Conservation (phyloP, 306 rosid genomes). For the Cicer pinnatifidum region DNA sequence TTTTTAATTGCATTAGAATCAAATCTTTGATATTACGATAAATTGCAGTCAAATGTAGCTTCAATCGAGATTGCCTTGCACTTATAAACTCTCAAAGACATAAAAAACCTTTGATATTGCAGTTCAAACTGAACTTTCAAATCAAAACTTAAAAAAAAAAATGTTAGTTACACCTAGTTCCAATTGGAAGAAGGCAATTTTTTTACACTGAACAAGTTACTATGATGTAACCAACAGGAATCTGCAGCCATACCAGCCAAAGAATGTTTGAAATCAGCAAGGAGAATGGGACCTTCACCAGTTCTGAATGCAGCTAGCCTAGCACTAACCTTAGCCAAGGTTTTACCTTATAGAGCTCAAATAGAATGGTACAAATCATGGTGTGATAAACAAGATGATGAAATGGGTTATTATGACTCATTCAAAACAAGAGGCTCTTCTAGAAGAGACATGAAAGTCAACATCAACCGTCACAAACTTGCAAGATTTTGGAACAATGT, state of each 20-base stretch:
- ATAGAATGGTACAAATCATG: constrained; percentile 76
- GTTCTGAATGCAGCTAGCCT: constrained; percentile 60
- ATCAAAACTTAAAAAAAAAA: no score
- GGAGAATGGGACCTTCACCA: constrained; percentile 68
- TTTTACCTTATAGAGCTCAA: constrained; percentile 71
- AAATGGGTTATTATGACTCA: constrained; percentile 75
- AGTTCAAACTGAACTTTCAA: no score
- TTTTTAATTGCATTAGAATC: background rate
- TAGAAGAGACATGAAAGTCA: constrained; percentile 54
- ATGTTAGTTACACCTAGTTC: no score
- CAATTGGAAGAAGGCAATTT: constrained; percentile 12
- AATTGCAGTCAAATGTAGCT: no score
- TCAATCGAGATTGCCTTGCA: no score
- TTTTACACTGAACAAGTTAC: constrained; percentile 19
- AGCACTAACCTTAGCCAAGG: constrained; percentile 63
- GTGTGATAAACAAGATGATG: constrained; percentile 63
- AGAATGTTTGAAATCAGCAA: constrained; percentile 73
- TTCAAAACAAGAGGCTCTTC: constrained; percentile 66
- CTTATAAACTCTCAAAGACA: no score
- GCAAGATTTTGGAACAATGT: constrained; percentile 69
- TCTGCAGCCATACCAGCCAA: constrained; percentile 47
- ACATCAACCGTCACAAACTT: constrained; percentile 69
- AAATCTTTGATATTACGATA: no score
- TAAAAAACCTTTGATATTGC: no score
- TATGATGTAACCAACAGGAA: constrained; percentile 55